phyloP scores from a whole-genome alignment of 192 early-diverging fungal species.

The Backusella tarrabulga region DNA sequence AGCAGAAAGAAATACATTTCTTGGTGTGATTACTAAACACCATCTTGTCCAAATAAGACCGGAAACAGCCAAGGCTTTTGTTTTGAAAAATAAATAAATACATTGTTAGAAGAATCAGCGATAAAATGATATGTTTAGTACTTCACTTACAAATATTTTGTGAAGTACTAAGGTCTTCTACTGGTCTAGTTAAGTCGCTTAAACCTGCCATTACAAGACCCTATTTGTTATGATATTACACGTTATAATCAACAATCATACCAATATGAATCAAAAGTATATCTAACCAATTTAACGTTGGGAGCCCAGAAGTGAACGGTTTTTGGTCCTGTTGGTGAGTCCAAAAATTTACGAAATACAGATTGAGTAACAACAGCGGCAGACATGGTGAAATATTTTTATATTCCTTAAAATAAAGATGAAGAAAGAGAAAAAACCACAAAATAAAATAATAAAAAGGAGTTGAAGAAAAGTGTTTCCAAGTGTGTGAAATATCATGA shows the following conservation, averaged over 20 bases:
- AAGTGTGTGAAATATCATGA: conserved; percentile 14
- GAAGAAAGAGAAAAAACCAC: background rate
- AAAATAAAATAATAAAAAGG: background rate
- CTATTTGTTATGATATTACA: conserved; percentile 41
- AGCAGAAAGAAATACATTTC: conserved; percentile 83
- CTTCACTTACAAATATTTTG: conserved; percentile 67
- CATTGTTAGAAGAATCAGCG: background rate
- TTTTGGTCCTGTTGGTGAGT: conserved; percentile 81
- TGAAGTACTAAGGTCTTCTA: conserved; percentile 80
- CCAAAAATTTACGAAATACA: conserved; percentile 71
- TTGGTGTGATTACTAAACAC: conserved; percentile 89
- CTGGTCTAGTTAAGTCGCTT: conserved; percentile 82
- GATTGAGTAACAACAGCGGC: conserved; percentile 45
- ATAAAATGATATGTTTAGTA: background rate
- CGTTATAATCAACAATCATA: background rate
- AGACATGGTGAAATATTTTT: background rate
- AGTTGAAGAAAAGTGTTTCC: background rate
- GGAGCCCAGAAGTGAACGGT: conserved; percentile 99
- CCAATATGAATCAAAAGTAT: background rate
- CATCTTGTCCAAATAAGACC: conserved; percentile 97
- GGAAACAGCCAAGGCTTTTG: conserved; percentile 82
- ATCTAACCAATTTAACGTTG: conserved; percentile 76
- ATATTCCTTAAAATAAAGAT: background rate
- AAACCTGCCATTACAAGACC: conserved; percentile 92
- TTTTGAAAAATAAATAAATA: background rate